Conservation (phyloP, 495 filamentous ascomycete species). For the Lentithecium fluviatile region DNA sequence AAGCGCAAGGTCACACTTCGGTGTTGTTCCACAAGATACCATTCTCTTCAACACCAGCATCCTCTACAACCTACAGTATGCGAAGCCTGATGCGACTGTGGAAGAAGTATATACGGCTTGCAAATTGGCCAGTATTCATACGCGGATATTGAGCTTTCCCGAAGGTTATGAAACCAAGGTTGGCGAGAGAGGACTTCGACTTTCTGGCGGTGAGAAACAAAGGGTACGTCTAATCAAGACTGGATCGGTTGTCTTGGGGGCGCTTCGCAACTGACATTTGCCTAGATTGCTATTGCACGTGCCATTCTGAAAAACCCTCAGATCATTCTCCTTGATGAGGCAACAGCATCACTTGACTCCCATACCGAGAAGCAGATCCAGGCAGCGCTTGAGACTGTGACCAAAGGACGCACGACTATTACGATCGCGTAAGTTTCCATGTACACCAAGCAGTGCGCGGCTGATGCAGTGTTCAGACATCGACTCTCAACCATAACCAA, state of each 20-base stretch:
- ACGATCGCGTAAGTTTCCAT: slow-evolving; percentile 56
- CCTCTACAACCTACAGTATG: slow-evolving; percentile 74
- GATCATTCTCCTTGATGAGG: slow-evolving; percentile 68
- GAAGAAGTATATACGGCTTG: slow-evolving; percentile 70
- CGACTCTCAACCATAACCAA: slow-evolving; percentile 70
- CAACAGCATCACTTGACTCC: slow-evolving; percentile 76
- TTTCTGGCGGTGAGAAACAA: slow-evolving; percentile 43
- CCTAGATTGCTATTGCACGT: slow-evolving; percentile 31
- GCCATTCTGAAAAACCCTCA: slow-evolving; percentile 36
- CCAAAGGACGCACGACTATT: slow-evolving; percentile 73
- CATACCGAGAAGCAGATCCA: slow-evolving; percentile 69
- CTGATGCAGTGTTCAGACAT: slow-evolving; percentile 45
- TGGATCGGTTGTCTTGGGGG: slow-evolving; percentile 38
- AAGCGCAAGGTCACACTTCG: slow-evolving; percentile 65
- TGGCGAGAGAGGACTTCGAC: slow-evolving; percentile 39
- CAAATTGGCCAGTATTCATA: slow-evolving; percentile 83
- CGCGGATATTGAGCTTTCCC: slow-evolving; percentile 60
- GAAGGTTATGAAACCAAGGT: slow-evolving; percentile 42
- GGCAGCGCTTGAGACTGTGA: slow-evolving; percentile 66
- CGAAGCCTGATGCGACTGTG: slow-evolving; percentile 60
- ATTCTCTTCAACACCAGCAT: slow-evolving; percentile 81
- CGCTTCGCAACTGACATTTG: slow-evolving; percentile 20
- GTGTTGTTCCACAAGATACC: slow-evolving; percentile 81
- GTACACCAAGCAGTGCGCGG: no score
- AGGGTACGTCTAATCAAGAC: slow-evolving; percentile 36